These are phyloP conservation scores for Beta macrorhiza DNA, from an alignment of 179 eudicot genomes.

Conservation along the genomic window DNA sequence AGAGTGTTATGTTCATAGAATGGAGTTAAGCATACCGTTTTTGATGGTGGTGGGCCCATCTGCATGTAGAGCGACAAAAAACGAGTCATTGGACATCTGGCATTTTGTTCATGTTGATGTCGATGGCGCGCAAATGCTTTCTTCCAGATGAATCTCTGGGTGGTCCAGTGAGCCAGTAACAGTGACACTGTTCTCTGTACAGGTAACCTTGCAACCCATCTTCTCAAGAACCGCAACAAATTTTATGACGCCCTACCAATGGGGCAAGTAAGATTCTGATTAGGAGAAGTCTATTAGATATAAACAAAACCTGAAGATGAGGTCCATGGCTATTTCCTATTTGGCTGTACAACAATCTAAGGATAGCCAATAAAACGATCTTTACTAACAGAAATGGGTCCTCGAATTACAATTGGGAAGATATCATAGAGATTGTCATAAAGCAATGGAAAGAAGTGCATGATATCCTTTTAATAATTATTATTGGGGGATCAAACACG, in stretches of 20 bases:
- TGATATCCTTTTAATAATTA: background rate
- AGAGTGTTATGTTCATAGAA: constrained; percentile 9
- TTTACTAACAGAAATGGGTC: background rate
- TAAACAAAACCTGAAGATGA: background rate
- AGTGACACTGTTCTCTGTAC: constrained; percentile 94
- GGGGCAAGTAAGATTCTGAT: background rate
- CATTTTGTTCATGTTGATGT: constrained; percentile 99
- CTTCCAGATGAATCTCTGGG: constrained; percentile 54
- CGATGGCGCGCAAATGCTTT: constrained; percentile 77
- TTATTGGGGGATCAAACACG: background rate
- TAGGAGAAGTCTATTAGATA: background rate
- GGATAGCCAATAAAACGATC: background rate
- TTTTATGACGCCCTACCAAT: constrained; percentile 80
- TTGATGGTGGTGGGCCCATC: constrained; percentile 95
- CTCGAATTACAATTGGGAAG: background rate
- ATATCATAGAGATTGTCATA: background rate
- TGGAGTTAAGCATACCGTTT: constrained; percentile 61
- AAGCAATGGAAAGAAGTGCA: too few species aligned
- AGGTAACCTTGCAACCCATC: constrained; percentile 94
- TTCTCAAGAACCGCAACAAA: constrained; percentile 96
- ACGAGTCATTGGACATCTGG: constrained; percentile 98
- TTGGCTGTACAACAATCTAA: background rate
- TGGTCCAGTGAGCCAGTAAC: constrained; percentile 90
- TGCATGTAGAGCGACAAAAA: constrained; percentile 91
- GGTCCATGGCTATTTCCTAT: background rate